Evolutionary conservation across 805 yeast species (phyloP).

Genomic region (Candida sanyiensis): DNA sequence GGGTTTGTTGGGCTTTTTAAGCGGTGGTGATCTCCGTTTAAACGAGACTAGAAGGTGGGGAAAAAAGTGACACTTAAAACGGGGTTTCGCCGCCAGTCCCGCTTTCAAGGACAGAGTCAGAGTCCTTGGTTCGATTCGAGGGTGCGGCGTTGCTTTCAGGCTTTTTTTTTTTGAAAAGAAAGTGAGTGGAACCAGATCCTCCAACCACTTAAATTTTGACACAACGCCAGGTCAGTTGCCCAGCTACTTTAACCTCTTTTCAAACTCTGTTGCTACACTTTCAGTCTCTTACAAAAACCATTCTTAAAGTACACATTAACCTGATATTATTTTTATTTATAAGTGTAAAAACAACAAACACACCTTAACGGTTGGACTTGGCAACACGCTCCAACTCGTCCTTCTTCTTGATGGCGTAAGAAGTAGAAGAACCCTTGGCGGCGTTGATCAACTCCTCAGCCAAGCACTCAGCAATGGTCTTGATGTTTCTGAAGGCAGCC

Average conservation of each 20-base stretch:
- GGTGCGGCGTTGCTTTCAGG: not conserved
- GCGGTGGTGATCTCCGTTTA: too few species aligned
- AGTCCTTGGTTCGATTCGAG: not conserved
- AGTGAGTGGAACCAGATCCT: not conserved
- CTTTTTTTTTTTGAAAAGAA: not conserved
- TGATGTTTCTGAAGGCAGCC: constrained; percentile 99
- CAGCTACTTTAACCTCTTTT: too few species aligned
- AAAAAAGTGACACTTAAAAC: too few species aligned
- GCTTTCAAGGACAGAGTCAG: not conserved
- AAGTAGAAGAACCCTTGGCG: constrained; percentile 99
- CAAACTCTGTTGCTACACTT: too few species aligned
- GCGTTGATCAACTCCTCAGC: constrained; percentile 99
- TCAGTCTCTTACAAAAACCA: not conserved
- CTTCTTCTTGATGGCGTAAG: constrained; percentile 99
- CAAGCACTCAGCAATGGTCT: constrained; percentile 99
- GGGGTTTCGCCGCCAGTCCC: too few species aligned
- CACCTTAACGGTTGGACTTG: constrained; percentile 97
- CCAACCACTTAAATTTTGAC: too few species aligned
- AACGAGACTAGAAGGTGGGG: too few species aligned
- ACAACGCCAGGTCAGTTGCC: too few species aligned
- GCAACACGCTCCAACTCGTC: constrained; percentile 99
- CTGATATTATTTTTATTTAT: constrained; percentile 7
- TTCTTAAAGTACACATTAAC: constrained; percentile 16
- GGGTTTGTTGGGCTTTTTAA: not conserved
- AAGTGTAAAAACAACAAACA: constrained; percentile 9